Evolutionary conservation across 1,284 basidiomycete genomes (phyloP).

Genomic region (Porogramme epimiltina): DNA sequence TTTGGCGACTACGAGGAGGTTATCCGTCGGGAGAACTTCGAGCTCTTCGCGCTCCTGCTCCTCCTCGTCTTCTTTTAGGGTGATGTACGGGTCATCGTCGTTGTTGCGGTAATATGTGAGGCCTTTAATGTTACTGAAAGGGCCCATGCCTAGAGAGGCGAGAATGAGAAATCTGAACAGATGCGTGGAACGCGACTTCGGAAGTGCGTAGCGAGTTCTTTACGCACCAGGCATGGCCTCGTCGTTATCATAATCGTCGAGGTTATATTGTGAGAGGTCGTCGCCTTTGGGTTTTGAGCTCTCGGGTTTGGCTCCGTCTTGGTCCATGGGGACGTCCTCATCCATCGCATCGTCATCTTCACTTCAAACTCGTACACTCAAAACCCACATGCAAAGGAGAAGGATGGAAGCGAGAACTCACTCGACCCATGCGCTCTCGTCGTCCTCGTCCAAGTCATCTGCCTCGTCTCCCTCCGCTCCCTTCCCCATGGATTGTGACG

Average conservation of each 20-base stretch:
- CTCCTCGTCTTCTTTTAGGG: constrained; percentile 88
- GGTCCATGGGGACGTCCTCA: constrained; percentile 50
- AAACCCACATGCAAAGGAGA: constrained; percentile 18
- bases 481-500: constrained; percentile 72
- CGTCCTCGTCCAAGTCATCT: constrained; percentile 48
- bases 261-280: constrained; percentile 88
- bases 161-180: neutral
- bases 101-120: constrained; percentile 91
- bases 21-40: constrained; percentile 89
- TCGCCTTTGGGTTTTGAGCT: constrained; percentile 55
- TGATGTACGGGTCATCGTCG: constrained; percentile 96
- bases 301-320: constrained; percentile 30
- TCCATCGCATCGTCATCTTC: constrained; percentile 67
- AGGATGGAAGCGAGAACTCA: constrained; percentile 48
- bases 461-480: constrained; percentile 65
- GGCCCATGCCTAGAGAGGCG: constrained; percentile 65
- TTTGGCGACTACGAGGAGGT: constrained; percentile 91
- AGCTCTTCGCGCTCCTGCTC: constrained; percentile 89
- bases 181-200: too few relatives aligned
- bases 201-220: neutral
- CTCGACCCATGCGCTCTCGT: constrained; percentile 77
- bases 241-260: constrained; percentile 95
- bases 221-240: constrained; percentile 60
- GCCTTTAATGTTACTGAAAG: constrained; percentile 96
- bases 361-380: constrained; percentile 32